Base-by-base conservation (phyloP, 179 eudicot species). In the Carnegiea gigantea region DNA sequence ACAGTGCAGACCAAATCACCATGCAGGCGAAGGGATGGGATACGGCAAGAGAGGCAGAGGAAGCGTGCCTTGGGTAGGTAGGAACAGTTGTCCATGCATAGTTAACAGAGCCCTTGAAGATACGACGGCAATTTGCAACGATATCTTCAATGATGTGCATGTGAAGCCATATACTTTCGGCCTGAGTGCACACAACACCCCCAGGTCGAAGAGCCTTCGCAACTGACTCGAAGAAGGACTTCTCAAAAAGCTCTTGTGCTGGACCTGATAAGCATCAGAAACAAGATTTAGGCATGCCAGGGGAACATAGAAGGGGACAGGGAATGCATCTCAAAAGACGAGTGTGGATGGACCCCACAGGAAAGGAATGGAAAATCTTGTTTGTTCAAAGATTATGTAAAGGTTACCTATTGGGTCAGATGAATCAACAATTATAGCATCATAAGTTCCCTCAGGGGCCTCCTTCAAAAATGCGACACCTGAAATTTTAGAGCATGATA, bases 41-140 rank as follows among this genome's bases (percentile, higher is more conserved):
- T 51, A 17, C 0, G 17, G 14, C 38, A 23, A 76, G 44, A n/a
- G 38, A 20, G 70, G 51, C 23, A 36, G 65, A 76, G 36, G 28
- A 26, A 44, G 53, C 79, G 77, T 84, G 86, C 99, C 99, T 96
- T 6, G 99, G 99, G 83, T 96, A 96, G 14, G 99, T 96, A 60
- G 98, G 99, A 80, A 96, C 99, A 0, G 99, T 93, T 30, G 98
- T 96, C 99, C 99, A 96, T 28, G 98, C 99, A 85, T 96, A 96
- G 83, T 93, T 96, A 87, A 95, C 95, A 20, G 98, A 94, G 82
- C 99, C 99, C 85, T 93, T 92, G 81, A 96, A 96, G 21, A 96
- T 89, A 79, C 93, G 91, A 64, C 98, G 95, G 81, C 99, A 96
- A 67, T 94, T 95, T 11, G 91, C 48, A 44, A 96, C 99, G 24